A percentile compares a stretch with the other conserved stretches of the same genome.
Conservation (phyloP, 1,284 basidiomycete species). For the Ustilago nuda region DNA sequence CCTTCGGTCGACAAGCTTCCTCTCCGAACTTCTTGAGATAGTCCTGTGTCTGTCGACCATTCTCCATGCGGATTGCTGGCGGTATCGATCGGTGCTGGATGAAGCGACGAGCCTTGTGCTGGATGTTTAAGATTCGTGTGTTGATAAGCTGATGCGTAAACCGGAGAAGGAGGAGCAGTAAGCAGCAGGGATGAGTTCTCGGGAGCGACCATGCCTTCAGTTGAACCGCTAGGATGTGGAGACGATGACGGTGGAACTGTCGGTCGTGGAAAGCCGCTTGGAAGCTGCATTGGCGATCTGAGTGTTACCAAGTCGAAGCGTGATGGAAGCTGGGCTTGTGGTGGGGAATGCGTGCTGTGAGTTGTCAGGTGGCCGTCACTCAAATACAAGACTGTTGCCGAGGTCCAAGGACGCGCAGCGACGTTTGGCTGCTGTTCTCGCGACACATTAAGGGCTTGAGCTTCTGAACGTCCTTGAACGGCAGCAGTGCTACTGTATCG, state of each 20-base stretch:
- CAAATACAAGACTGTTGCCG: background rate
- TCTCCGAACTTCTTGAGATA: background rate
- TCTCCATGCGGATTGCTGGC: background rate
- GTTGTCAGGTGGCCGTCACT: background rate
- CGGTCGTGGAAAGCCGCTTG: background rate
- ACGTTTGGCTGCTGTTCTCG: background rate
- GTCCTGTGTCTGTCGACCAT: background rate
- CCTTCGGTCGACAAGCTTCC: constrained; percentile 6
- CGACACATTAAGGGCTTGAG: background rate
- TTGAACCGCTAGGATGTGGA: background rate
- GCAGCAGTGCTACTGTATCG: background rate
- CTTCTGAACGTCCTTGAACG: background rate
- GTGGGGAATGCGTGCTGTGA: background rate
- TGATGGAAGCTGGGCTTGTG: background rate
- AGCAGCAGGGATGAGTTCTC: background rate
- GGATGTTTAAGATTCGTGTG: background rate
- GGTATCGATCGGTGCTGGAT: background rate
- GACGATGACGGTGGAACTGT: background rate
- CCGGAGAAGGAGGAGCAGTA: background rate
- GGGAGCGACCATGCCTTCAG: background rate
- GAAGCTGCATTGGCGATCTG: background rate
- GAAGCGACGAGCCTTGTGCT: background rate
- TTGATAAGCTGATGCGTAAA: background rate
- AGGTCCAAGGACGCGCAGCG: background rate
- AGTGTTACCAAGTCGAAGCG: background rate